Conservation (phyloP, 2,329 filamentous ascomycete species). For the Calonectria multiphialidica region DNA sequence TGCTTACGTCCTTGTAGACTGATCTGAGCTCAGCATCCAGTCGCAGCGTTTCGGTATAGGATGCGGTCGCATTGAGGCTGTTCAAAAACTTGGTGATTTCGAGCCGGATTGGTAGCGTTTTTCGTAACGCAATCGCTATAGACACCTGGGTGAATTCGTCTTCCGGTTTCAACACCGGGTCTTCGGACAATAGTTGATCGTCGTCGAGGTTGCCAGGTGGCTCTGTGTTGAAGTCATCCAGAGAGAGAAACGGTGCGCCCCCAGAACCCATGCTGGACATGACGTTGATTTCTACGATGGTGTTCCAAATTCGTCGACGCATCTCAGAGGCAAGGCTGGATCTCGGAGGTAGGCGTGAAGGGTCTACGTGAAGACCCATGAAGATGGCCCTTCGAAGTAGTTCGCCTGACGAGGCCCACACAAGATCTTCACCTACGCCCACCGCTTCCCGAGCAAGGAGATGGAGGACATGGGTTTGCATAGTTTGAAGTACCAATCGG, state of each 20-base stretch:
- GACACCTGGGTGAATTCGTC: slow-evolving; percentile 55
- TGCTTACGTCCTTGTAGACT: slow-evolving; percentile 56
- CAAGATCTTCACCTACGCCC: slow-evolving; percentile 56
- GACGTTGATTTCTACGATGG: slow-evolving; percentile 61
- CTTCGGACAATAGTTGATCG: slow-evolving; percentile 54
- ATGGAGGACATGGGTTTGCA: slow-evolving; percentile 62
- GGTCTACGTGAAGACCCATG: slow-evolving; percentile 65
- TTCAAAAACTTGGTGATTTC: slow-evolving; percentile 58
- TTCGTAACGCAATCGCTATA: slow-evolving; percentile 55
- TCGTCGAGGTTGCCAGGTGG: slow-evolving; percentile 64
- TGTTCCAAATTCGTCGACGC: slow-evolving; percentile 65
- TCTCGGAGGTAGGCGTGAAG: slow-evolving; percentile 51
- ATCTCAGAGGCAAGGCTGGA: slow-evolving; percentile 57
- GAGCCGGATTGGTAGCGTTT: slow-evolving; percentile 57
- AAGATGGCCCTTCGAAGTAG: slow-evolving; percentile 60
- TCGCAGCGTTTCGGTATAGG: slow-evolving; percentile 59
- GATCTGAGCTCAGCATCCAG: slow-evolving; percentile 57
- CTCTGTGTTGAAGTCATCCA: slow-evolving; percentile 61
- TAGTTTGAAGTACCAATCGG: slow-evolving; percentile 59
- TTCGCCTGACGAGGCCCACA: slow-evolving; percentile 60
- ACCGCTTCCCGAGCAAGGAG: slow-evolving; percentile 55
- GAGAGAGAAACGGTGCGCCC: slow-evolving; percentile 57
- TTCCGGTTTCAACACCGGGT: slow-evolving; percentile 48
- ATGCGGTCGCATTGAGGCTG: slow-evolving; percentile 48
- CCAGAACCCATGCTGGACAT: slow-evolving; percentile 61